phyloP scores from a whole-genome alignment of 1,284 basidiomycete genomes.

The Ustilago trichophora region DNA sequence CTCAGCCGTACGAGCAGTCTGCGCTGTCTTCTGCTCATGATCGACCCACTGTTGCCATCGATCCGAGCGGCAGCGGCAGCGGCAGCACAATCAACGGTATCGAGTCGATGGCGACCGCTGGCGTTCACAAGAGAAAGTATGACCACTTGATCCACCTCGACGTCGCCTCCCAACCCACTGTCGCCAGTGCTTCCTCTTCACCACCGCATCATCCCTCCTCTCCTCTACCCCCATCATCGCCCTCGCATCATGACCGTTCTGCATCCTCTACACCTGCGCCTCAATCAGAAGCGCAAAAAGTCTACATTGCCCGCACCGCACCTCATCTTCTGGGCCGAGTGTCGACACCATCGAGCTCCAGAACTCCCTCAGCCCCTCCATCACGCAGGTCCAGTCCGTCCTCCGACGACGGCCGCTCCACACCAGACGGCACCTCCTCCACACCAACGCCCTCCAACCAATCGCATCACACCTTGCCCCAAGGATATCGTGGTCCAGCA shows the following conservation, averaged over 20 bases:
- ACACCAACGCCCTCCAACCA: constrained; percentile 15
- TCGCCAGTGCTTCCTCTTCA: neutral
- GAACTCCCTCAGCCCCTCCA: constrained; percentile 25
- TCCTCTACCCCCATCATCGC: constrained; percentile 1
- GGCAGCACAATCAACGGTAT: no score
- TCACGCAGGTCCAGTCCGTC: constrained; percentile 35
- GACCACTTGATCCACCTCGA: constrained; percentile 18
- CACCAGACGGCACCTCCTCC: constrained; percentile 15
- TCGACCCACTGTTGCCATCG: no score
- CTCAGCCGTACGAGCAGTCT: neutral
- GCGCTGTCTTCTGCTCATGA: no score
- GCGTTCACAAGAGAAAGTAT: constrained; percentile 30
- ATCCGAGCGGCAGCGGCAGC: no score
- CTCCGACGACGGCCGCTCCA: constrained; percentile 33
- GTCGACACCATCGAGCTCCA: constrained; percentile 14
- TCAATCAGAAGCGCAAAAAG: constrained; percentile 30
- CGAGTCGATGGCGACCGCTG: neutral
- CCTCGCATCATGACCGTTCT: constrained; percentile 11
- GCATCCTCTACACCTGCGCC: constrained; percentile 24
- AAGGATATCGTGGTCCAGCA: constrained; percentile 52
- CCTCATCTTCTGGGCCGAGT: constrained; percentile 48
- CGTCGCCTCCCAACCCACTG: neutral
- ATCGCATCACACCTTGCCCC: constrained; percentile 47
- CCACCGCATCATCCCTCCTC: constrained; percentile 12
- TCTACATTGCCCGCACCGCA: constrained; percentile 52